These are phyloP conservation scores for Pseudozyma sp. DNA, from an alignment of 1,284 basidiomycete species.

Conservation along the genomic window DNA sequence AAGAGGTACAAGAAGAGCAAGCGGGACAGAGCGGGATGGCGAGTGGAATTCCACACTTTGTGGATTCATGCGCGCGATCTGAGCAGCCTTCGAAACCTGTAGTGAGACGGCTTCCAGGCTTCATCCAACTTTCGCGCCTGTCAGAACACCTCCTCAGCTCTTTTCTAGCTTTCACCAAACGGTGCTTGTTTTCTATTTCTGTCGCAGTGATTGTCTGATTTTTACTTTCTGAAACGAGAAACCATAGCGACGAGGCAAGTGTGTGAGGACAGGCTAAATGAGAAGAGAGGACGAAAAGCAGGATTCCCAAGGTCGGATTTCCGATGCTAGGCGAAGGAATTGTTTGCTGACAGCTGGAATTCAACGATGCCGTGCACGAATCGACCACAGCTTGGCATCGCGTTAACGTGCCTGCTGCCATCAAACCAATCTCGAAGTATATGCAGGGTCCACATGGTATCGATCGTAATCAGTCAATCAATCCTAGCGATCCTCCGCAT, in stretches of 20 bases:
- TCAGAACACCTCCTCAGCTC: too few species aligned
- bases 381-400: neutral
- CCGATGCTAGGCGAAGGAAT: conserved; percentile 2
- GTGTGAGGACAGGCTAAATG: neutral
- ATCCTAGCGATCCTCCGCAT: neutral
- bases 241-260: neutral
- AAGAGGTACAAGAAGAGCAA: neutral
- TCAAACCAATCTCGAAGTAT: neutral
- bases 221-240: too few species aligned
- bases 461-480: conserved; percentile 4
- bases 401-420: too few species aligned
- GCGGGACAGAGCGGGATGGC: neutral
- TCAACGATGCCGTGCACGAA: conserved; percentile 2
- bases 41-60: conserved; percentile 2
- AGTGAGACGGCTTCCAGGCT: too few species aligned
- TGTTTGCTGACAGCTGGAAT: conserved; percentile 12
- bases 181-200: too few species aligned
- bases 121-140: too few species aligned
- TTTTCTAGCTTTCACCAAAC: too few species aligned
- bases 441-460: neutral
- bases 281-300: too few species aligned
- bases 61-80: conserved; percentile 13
- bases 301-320: conserved; percentile 7
- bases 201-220: too few species aligned
- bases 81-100: neutral